Conservation (phyloP, 2,329 filamentous ascomycete species). For the Exophiala sideris region DNA sequence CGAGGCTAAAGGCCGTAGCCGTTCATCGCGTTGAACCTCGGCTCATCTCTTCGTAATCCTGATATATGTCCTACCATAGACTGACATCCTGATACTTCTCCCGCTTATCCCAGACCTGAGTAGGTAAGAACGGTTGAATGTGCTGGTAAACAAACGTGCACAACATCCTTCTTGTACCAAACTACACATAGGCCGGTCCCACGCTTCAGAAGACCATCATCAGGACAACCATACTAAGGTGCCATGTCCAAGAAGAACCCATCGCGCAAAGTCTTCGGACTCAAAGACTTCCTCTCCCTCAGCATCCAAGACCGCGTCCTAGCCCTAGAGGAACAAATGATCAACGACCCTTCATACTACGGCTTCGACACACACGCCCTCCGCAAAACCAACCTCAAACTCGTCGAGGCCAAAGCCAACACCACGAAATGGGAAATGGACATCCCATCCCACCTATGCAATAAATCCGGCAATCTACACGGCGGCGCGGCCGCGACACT, state of each 20-base stretch:
- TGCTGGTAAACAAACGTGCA: not conserved
- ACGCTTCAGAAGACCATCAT: no score
- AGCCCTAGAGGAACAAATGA: slow-evolving; percentile 9
- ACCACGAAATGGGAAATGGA: slow-evolving; percentile 17
- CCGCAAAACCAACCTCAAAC: slow-evolving; percentile 1
- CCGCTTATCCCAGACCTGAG: not conserved
- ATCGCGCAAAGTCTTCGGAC: slow-evolving; percentile 6
- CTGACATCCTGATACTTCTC: not conserved
- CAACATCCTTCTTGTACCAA: not conserved
- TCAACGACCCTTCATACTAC: slow-evolving; percentile 14
- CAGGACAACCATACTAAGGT: no score
- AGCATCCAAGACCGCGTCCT: slow-evolving; percentile 18
- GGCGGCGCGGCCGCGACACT: slow-evolving; percentile 58
- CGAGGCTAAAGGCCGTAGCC: not conserved
- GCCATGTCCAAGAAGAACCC: not conserved
- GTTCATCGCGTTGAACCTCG: not conserved
- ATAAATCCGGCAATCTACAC: slow-evolving; percentile 23
- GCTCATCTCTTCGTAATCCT: not conserved
- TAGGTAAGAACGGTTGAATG: no score
- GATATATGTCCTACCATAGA: not conserved
- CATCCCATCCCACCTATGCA: slow-evolving; percentile 19
- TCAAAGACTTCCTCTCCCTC: slow-evolving; percentile 3
- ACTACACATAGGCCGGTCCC: not conserved
- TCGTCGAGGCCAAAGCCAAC: slow-evolving; percentile 17
- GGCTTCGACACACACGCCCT: slow-evolving; percentile 22